Evolutionary conservation across 1,284 basidiomycete genomes (phyloP).

Genomic region (Tilletia walkeri): DNA sequence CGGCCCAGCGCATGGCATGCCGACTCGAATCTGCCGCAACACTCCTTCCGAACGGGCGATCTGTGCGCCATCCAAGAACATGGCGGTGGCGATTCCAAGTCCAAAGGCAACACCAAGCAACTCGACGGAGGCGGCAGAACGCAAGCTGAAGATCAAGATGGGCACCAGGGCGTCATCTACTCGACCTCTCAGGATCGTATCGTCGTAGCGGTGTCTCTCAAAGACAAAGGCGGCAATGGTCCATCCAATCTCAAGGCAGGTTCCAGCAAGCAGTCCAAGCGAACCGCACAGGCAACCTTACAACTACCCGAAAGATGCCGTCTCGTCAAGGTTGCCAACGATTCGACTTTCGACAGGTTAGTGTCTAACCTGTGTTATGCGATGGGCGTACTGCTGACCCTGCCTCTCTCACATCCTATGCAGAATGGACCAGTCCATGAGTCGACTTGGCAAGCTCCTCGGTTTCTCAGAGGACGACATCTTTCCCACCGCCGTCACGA

Average conservation of each 20-base stretch:
- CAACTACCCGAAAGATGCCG: slow-evolving; percentile 80
- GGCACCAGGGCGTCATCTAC: slow-evolving; percentile 19
- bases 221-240: not conserved
- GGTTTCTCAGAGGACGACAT: not conserved
- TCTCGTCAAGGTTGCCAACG: slow-evolving; percentile 86
- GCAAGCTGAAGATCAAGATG: not conserved
- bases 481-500: not conserved
- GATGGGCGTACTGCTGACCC: not conserved
- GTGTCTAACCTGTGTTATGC: too few species aligned
- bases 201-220: not conserved
- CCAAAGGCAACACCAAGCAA: slow-evolving; percentile 57
- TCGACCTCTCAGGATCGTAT: slow-evolving; percentile 26
- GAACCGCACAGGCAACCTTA: slow-evolving; percentile 58
- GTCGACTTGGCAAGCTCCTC: slow-evolving; percentile 5
- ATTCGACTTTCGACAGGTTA: slow-evolving; percentile 72
- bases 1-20: slow-evolving; percentile 59
- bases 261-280: not conserved
- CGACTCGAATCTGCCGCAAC: slow-evolving; percentile 72
- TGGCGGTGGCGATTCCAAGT: slow-evolving; percentile 59
- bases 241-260: not conserved
- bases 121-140: not conserved
- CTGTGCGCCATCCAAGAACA: slow-evolving; percentile 78
- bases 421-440: slow-evolving; percentile 20
- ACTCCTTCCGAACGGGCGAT: slow-evolving; percentile 81
- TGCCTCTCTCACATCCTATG: not conserved